Conservation (phyloP, 495 filamentous ascomycete species). For the Talaromyces borbonicus region DNA sequence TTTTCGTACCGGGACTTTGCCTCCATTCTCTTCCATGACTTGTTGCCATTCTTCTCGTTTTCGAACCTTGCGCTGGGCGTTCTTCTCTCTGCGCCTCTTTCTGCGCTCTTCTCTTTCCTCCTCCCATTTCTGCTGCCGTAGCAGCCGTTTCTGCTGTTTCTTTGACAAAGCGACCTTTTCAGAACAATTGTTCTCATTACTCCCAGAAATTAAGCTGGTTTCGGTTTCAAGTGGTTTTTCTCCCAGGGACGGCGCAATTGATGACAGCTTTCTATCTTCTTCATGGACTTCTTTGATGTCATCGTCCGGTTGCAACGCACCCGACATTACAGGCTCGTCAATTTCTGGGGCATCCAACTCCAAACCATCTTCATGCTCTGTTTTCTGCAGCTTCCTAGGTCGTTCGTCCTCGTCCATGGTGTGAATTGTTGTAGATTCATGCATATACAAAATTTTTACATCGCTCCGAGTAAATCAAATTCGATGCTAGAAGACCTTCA, state of each 20-base stretch:
- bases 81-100: constrained; percentile 60
- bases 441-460: too few species aligned
- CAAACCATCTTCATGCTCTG: constrained; percentile 20
- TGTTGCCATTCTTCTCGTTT: constrained; percentile 34
- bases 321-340: constrained; percentile 9
- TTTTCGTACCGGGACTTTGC: constrained; percentile 17
- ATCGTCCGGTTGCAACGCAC: not conserved
- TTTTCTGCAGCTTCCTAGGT: constrained; percentile 42
- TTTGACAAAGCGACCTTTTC: constrained; percentile 52
- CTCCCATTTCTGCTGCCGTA: constrained; percentile 56
- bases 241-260: not conserved
- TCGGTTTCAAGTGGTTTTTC: not conserved
- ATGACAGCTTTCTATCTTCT: not conserved
- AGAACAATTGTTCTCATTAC: constrained; percentile 10
- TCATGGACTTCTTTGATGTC: not conserved
- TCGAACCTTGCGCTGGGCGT: constrained; percentile 50
- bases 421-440: too few species aligned
- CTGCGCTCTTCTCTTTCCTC: constrained; percentile 59
- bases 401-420: constrained; percentile 46
- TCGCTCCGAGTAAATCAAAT: too few species aligned
- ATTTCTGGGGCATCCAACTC: constrained; percentile 11
- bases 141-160: constrained; percentile 67
- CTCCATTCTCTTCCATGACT: constrained; percentile 17
- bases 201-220: too few species aligned
- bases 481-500: too few species aligned